Evolutionary conservation across 805 yeast genomes (phyloP), one percentile per base, ranked within the genome.

Genomic region (Nakazawaea populi): DNA sequence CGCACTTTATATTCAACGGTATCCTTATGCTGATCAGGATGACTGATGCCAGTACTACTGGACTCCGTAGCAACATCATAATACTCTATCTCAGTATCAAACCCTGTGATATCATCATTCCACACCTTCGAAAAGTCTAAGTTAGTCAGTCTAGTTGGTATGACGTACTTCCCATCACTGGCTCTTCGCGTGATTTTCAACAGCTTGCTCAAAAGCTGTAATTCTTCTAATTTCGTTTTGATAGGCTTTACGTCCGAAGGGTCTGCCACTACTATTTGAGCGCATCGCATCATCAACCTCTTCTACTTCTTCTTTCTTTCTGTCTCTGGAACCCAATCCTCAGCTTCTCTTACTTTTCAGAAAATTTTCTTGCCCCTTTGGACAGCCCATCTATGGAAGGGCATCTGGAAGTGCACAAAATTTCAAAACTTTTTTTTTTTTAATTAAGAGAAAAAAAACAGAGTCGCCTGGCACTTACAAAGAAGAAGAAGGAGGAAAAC

Each of bases 181-280:
- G 42, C 38, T 48, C 36, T 40, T 28, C 29, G 35, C 12, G 24
- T n/a, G 10, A 48, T 48, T 43, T 42, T 44, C 11, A 18, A 36
- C 4, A 39, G 32, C 30, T 49, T 55, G 28, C 47, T 50, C 14
- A 55, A 44, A 12, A n/a, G 30, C 6, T 34, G 11, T 1, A 18
- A 3, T 10, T n/a, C 14, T 28, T 55, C 58, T 14, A 55, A 27
- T 10, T 10, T 10, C 5, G 34, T 42, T 32, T 55, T 55, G 6
- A 52, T 27, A 4, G 36, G n/a, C 44, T 53, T 49, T 6, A 53
- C 47, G 29, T 34, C 14, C 11, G 28, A 24, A 4, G 41, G 28
- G 30, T 51, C 45, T 41, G 37, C 12, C 42, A 51, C 35, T 28
- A 49, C 47, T 39, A 52, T 7, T 34, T 32, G 29, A 9, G 14